Evolutionary conservation across 768 basidiomycete genomes (phyloP), one percentile per base, ranked within the genome.

Genomic region (Baorangia bicolor): DNA sequence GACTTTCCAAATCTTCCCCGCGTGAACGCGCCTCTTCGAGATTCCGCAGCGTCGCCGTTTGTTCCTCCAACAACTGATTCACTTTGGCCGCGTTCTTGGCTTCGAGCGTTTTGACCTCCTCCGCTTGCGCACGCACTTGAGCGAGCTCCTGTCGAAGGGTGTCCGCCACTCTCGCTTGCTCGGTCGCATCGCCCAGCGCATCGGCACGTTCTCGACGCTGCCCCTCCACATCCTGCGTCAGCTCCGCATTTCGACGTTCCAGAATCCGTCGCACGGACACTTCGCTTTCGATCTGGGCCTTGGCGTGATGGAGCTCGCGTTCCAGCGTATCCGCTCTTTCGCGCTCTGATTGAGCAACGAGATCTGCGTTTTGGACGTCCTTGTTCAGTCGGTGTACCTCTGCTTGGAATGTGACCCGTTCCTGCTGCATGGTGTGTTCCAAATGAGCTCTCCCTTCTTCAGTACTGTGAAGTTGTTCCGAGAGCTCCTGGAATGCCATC

Each of bases 11-110:
- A 65, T 92, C 81, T 58, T 89, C 89, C 14, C 88, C 87, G 11
- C 87, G 79, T 11, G 80, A 72, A 41, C 90, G 85, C 7, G 91
- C 88, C 51, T 86, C 88, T 63, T 92, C 90, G 34, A 94, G 74
- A 23, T 82, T 84, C 34, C 81, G 81, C 39, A 93, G 73, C 42
- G 83, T 86, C 40, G 74, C 76, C n/a, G 85, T 85, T 66, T 94
- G 89, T 31, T 93, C 92, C 57, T 87, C 86, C 41, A 93, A 74
- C 39, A 94, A 69, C 48, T 75, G 76, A 9, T 82, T 77, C 14
- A 91, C 75, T 64, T 88, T 88, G 51, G 77, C 75, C 13, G 82
- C 77, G 57, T 87, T 86, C 54, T 81, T 77, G 39, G 77, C 75
- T 68, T 92, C 90, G 39, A 90, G 74, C 12, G 76, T 71, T 68